Percentiles rank a stretch among this genome's conserved stretches.
Evolutionary conservation across 2,329 filamentous ascomycete genomes (phyloP).

Genomic region (Nectriaceae sp.): DNA sequence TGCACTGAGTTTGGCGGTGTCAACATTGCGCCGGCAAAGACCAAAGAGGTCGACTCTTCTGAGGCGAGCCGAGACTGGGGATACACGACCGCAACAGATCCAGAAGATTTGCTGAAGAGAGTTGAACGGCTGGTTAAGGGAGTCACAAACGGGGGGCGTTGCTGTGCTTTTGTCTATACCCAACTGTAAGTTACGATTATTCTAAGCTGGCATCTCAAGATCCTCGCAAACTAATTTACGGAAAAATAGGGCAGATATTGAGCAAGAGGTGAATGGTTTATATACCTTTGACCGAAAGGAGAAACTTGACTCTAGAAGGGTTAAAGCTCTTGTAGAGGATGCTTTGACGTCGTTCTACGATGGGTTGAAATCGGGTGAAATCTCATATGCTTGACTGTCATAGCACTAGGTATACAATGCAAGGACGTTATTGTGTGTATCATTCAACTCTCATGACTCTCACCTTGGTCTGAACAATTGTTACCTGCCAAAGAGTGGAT

Average conservation of each 20-base stretch:
- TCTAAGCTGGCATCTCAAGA: neutral
- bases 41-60: conserved; percentile 19
- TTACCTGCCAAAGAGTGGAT: no score
- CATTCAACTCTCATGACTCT: no score
- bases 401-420: no score
- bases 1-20: conserved; percentile 71
- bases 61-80: conserved; percentile 61
- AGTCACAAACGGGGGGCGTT: conserved; percentile 56
- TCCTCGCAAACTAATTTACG: neutral
- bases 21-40: conserved; percentile 58
- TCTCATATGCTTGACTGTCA: no score
- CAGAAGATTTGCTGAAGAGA: conserved; percentile 58
- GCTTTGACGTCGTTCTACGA: no score
- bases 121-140: conserved; percentile 61
- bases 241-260: conserved; percentile 52
- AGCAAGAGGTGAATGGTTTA: conserved; percentile 69
- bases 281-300: conserved; percentile 63
- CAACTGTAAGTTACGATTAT: conserved; percentile 53
- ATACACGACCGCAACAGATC: conserved; percentile 65
- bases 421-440: no score
- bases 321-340: no score
- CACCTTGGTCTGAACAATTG: no score
- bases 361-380: no score
- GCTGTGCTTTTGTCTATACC: conserved; percentile 67
- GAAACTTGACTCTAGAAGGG: no score